A percentile compares a stretch with the other conserved stretches of the same genome.
These are phyloP conservation scores for Lepidium campestre DNA, from an alignment of 441 rosid genomes.

Conservation along the genomic window DNA sequence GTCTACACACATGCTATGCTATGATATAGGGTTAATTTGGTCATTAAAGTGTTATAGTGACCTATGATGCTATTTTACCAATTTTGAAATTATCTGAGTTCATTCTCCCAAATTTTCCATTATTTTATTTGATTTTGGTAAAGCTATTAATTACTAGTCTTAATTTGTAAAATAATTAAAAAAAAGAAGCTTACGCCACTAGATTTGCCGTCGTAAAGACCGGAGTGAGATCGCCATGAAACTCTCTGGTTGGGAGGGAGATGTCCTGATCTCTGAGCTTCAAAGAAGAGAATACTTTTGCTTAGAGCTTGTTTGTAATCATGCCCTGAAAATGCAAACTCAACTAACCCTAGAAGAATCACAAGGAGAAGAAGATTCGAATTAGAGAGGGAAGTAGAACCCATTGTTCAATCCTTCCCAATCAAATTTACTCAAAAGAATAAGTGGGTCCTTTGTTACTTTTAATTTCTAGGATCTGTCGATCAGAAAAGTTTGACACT, in stretches of 20 bases:
- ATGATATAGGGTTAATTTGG: too few species aligned
- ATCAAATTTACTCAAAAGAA: too few species aligned
- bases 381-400: constrained; percentile 3
- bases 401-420: too few species aligned
- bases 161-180: neutral
- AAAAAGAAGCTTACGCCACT: constrained; percentile 58
- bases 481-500: neutral
- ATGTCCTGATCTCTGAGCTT: constrained; percentile 92
- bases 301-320: constrained; percentile 80
- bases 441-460: constrained; percentile 3
- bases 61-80: too few species aligned
- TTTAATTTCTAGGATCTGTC: neutral
- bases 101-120: too few species aligned
- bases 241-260: constrained; percentile 85
- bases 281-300: constrained; percentile 91
- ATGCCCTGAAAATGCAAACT: constrained; percentile 55
- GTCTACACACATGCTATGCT: too few species aligned
- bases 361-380: constrained; percentile 16
- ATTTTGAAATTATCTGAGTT: too few species aligned
- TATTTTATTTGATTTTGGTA: too few species aligned
- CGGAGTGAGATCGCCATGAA: constrained; percentile 84
- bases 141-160: neutral
- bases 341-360: constrained; percentile 41
- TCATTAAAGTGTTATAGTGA: too few species aligned
- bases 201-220: constrained; percentile 82